phyloP scores from a whole-genome alignment of 1,139 yeast species.

The Taphrina flavorubra region DNA sequence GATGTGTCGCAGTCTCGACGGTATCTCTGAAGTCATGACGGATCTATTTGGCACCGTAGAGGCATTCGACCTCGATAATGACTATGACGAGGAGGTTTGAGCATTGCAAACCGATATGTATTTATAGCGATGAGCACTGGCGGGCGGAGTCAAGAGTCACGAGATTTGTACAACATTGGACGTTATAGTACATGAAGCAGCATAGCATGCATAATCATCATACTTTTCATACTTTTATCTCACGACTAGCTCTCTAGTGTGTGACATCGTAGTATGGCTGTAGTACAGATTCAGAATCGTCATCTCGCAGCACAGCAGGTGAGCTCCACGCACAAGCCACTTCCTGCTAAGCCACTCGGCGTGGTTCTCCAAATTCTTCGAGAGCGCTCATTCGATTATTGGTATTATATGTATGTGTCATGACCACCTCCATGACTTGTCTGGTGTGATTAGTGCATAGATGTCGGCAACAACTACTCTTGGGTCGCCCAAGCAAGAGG shows the following conservation, averaged over 20 bases:
- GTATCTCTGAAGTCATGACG: constrained; percentile 8
- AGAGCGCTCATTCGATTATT: no score
- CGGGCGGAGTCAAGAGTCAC: background rate
- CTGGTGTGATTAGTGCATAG: no score
- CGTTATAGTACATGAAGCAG: background rate
- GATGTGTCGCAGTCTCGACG: constrained; percentile 21
- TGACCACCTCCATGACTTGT: no score
- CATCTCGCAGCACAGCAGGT: background rate
- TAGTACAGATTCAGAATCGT: no score
- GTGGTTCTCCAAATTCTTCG: no score
- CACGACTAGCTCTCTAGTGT: no score
- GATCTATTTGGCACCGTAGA: constrained; percentile 18
- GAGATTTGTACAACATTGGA: no score
- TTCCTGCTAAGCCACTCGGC: background rate
- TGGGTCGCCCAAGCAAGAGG: background rate
- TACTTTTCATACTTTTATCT: no score
- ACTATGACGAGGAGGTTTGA: constrained; percentile 14
- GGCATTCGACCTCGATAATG: constrained; percentile 13
- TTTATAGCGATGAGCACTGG: background rate
- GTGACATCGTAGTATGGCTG: no score
- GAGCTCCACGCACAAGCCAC: constrained; percentile 15
- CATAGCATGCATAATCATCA: background rate
- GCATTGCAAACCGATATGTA: background rate
- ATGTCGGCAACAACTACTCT: constrained; percentile 4
- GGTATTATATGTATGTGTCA: no score